These are phyloP conservation scores for Trypanosoma lewisi DNA, from an alignment of 208 protist species.

Conservation along the genomic window DNA sequence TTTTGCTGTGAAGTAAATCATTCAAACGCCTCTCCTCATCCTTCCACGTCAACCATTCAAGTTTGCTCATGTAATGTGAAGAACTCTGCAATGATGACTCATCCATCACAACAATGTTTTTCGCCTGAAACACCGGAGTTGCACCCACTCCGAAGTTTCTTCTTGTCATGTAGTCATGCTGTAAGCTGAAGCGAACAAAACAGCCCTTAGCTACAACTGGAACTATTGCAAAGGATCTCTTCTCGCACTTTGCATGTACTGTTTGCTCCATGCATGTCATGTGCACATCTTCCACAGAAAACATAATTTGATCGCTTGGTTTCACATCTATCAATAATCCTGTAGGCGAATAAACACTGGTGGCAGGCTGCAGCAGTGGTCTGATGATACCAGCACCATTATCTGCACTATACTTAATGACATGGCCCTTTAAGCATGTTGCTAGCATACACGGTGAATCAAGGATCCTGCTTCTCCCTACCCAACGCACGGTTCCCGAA, in stretches of 20 bases:
- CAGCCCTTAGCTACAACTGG: slow-evolving; percentile 9
- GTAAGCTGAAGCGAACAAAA: slow-evolving; percentile 14
- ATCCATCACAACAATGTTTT: slow-evolving; percentile 10
- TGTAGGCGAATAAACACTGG: neutral
- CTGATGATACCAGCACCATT: slow-evolving; percentile 21
- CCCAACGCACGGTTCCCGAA: neutral
- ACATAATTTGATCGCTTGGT: slow-evolving; percentile 22
- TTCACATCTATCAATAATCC: slow-evolving; percentile 2
- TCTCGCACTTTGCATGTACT: neutral
- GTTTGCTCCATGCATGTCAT: neutral
- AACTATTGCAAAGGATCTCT: neutral
- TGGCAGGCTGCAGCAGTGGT: slow-evolving; percentile 1
- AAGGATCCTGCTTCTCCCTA: neutral
- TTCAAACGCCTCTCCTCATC: slow-evolving; percentile 5
- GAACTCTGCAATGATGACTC: slow-evolving; percentile 1
- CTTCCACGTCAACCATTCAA: slow-evolving; percentile 16
- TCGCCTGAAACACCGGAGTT: neutral
- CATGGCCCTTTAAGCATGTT: slow-evolving; percentile 7
- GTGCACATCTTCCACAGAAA: slow-evolving; percentile 13
- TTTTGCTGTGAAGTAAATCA: neutral
- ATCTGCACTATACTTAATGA: slow-evolving; percentile 25
- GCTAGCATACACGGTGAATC: slow-evolving; percentile 2
- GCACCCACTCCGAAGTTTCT: neutral
- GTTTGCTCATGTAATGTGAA: slow-evolving; percentile 12
- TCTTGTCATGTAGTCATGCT: neutral